phyloP scores from a whole-genome alignment of 345 rosid species.

The Moricandia arvensis region DNA sequence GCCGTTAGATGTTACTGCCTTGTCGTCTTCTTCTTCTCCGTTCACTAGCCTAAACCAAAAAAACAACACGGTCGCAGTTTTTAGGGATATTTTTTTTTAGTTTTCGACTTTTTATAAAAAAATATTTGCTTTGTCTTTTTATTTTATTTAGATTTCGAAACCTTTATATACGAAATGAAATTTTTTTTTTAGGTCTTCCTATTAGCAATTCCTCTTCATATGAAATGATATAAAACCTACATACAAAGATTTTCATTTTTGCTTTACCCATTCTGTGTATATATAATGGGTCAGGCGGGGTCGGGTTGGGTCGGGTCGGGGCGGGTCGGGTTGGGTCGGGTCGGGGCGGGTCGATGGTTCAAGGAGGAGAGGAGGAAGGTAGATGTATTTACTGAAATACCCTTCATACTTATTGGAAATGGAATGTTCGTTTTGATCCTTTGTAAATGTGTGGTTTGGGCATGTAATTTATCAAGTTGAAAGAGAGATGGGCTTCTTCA shows the following conservation, averaged over 20 bases:
- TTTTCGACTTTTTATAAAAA: background rate
- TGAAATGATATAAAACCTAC: conserved; percentile 30
- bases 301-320: conserved; percentile 19
- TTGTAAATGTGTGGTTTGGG: conserved; percentile 6
- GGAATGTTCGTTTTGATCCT: conserved; percentile 11
- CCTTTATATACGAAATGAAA: conserved; percentile 3
- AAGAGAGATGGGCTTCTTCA: conserved; percentile 2
- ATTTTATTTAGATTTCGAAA: conserved; percentile 7
- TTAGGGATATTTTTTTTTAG: conserved; percentile 10
- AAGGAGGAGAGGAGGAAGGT: background rate
- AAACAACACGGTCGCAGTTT: conserved; percentile 27
- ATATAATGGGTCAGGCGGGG: background rate
- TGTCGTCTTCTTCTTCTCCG: conserved; percentile 4
- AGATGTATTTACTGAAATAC: conserved; percentile 9
- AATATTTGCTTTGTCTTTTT: background rate
- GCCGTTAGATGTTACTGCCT: conserved; percentile 15
- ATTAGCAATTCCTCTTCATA: conserved; percentile 2
- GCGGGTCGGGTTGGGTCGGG: conserved; percentile 1
- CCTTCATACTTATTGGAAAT: conserved; percentile 16
- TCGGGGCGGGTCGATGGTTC: conserved; percentile 8
- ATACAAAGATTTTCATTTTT: conserved; percentile 27
- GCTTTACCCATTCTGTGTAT: conserved; percentile 23
- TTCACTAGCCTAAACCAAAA: background rate
- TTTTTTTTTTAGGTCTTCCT: background rate
- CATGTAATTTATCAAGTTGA: background rate